Conservation (phyloP, 805 yeast genomes). For the Saccharomycopsis sp. region DNA sequence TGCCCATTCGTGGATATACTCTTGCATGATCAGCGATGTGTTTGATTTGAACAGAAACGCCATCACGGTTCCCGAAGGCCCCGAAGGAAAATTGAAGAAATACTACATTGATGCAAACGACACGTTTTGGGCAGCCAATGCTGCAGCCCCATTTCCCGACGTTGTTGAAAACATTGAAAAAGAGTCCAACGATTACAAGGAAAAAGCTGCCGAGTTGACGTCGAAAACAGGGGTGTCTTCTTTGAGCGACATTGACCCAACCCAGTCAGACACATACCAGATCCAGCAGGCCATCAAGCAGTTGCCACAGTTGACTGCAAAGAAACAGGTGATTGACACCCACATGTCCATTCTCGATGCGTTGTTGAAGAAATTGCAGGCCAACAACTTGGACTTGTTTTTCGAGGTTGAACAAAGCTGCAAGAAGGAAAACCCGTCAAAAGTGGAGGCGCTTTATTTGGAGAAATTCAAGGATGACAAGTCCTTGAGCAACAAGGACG, state of each 20-base stretch:
- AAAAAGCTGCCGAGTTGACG: constrained; percentile 82
- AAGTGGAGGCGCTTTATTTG: constrained; percentile 47
- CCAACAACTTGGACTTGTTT: constrained; percentile 80
- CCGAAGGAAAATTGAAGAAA: constrained; percentile 46
- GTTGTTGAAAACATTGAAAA: constrained; percentile 95
- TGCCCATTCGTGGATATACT: constrained; percentile 96
- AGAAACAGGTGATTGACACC: constrained; percentile 84
- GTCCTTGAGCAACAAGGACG: constrained; percentile 41
- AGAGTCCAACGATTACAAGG: constrained; percentile 72
- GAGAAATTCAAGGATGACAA: constrained; percentile 46
- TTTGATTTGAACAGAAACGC: constrained; percentile 77
- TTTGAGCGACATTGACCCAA: constrained; percentile 62
- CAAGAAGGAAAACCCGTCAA: constrained; percentile 24
- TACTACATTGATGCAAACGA: constrained; percentile 90
- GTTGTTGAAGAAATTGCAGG: constrained; percentile 71
- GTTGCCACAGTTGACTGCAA: constrained; percentile 82
- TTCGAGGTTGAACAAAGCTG: constrained; percentile 89
- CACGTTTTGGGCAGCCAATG: constrained; percentile 81
- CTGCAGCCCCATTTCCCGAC: constrained; percentile 91
- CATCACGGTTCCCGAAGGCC: constrained; percentile 44
- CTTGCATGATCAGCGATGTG: constrained; percentile 91
- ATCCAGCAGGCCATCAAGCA: constrained; percentile 84
- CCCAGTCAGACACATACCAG: constrained; percentile 39
- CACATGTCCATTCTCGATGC: constrained; percentile 93
- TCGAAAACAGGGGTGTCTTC: constrained; percentile 64